These are phyloP conservation scores for Eucalyptus erythrocorys DNA, from an alignment of 345 rosid genomes.

Conservation along the genomic window DNA sequence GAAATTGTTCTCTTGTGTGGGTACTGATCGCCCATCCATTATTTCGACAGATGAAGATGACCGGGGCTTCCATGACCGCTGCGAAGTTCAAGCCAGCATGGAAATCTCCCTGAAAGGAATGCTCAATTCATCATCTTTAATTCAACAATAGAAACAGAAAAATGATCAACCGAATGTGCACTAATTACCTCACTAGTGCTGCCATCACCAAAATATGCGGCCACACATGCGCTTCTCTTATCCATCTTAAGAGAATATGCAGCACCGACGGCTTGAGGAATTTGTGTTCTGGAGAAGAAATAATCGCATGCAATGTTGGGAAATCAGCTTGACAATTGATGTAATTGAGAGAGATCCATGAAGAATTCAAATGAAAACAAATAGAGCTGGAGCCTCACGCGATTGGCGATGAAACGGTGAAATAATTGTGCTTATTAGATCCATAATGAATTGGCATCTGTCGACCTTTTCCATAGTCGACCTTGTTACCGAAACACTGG, in stretches of 20 bases:
- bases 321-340: neutral
- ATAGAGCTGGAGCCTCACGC: constrained; percentile 27
- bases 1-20: constrained; percentile 52
- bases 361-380: neutral
- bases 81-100: constrained; percentile 88
- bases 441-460: constrained; percentile 89
- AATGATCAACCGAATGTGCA: too few species aligned
- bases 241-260: constrained; percentile 80
- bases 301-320: neutral
- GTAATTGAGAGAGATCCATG: neutral
- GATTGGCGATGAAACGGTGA: constrained; percentile 69
- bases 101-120: constrained; percentile 55
- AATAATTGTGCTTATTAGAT: constrained; percentile 48
- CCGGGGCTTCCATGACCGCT: constrained; percentile 71
- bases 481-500: constrained; percentile 59
- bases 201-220: constrained; percentile 63
- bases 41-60: constrained; percentile 66
- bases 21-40: constrained; percentile 95
- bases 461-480: constrained; percentile 71
- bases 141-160: neutral
- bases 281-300: constrained; percentile 42
- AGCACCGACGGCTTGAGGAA: constrained; percentile 73
- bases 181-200: constrained; percentile 61
- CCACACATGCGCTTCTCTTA: constrained; percentile 50
- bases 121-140: neutral